Conservation (phyloP, 306 rosid species). For the Astragalus membranaceus region DNA sequence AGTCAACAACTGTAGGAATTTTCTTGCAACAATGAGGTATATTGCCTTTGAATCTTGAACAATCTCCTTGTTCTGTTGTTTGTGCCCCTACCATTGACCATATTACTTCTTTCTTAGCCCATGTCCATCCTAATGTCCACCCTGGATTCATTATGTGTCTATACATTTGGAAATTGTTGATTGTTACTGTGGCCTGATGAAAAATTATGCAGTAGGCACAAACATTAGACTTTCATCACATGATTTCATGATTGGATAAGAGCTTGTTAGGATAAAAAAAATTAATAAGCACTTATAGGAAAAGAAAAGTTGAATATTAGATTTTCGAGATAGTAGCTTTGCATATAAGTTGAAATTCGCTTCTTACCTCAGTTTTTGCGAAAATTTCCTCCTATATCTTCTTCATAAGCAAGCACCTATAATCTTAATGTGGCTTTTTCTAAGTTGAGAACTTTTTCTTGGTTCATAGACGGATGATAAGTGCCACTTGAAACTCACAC, state of each 20-base stretch:
- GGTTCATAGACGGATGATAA: no score
- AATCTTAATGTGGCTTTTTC: background rate
- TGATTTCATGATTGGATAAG: background rate
- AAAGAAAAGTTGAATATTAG: background rate
- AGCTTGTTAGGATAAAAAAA: background rate
- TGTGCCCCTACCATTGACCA: constrained; percentile 83
- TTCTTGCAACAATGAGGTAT: constrained; percentile 88
- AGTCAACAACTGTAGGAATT: constrained; percentile 75
- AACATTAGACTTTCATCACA: background rate
- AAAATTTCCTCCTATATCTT: no score
- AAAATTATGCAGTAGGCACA: background rate
- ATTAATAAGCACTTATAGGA: background rate
- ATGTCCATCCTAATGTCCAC: constrained; percentile 90
- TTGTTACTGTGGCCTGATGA: constrained; percentile 59
- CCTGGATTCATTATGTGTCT: constrained; percentile 91
- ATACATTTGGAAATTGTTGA: constrained; percentile 82
- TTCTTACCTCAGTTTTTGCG: background rate
- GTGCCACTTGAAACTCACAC: no score
- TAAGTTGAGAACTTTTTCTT: no score
- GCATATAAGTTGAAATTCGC: background rate
- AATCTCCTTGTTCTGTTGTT: constrained; percentile 92
- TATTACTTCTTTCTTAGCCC: constrained; percentile 88
- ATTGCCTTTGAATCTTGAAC: constrained; percentile 78
- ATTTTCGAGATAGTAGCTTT: no score
- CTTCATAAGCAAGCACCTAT: background rate